These are phyloP conservation scores for Calonectria pseudoturangicola DNA, from an alignment of 2,329 filamentous ascomycete genomes.

Conservation along the genomic window DNA sequence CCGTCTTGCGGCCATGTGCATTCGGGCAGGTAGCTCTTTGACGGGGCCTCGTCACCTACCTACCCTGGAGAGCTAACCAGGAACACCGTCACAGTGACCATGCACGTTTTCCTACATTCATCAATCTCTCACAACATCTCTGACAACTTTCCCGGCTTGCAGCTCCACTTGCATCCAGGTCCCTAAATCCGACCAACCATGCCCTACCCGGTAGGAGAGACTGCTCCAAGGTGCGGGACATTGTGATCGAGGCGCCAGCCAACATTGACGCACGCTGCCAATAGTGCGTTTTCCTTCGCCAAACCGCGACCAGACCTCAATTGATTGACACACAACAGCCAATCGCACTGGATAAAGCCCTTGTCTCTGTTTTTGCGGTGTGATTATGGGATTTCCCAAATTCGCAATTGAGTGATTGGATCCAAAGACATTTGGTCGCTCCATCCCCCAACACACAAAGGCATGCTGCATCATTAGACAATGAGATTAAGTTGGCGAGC, in stretches of 20 bases:
- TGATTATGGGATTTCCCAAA: constrained; percentile 1
- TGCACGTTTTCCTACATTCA: constrained; percentile 23
- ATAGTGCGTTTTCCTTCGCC: not conserved
- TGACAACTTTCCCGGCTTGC: constrained; percentile 16
- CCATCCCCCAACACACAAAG: constrained; percentile 14
- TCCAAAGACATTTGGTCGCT: not conserved
- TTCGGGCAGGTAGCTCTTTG: not conserved
- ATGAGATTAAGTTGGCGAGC: constrained; percentile 1
- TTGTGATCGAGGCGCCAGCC: constrained; percentile 14
- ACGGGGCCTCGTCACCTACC: not conserved
- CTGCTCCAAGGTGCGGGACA: not conserved
- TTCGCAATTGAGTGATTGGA: constrained; percentile 3
- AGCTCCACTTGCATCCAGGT: constrained; percentile 14
- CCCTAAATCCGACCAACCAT: not conserved
- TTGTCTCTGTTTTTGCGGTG: not conserved
- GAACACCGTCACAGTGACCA: constrained; percentile 20
- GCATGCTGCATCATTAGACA: constrained; percentile 22
- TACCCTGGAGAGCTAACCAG: constrained; percentile 16
- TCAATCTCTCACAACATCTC: constrained; percentile 30
- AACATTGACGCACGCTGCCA: constrained; percentile 15
- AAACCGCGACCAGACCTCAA: not conserved
- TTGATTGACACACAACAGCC: not conserved
- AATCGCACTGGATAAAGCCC: not conserved
- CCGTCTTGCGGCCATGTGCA: not conserved
- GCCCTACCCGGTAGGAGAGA: constrained; percentile 1